Percentiles rank a stretch among this genome's conserved stretches.
Conservation (phyloP, 768 basidiomycete genomes). For the Tylopilus sp. region DNA sequence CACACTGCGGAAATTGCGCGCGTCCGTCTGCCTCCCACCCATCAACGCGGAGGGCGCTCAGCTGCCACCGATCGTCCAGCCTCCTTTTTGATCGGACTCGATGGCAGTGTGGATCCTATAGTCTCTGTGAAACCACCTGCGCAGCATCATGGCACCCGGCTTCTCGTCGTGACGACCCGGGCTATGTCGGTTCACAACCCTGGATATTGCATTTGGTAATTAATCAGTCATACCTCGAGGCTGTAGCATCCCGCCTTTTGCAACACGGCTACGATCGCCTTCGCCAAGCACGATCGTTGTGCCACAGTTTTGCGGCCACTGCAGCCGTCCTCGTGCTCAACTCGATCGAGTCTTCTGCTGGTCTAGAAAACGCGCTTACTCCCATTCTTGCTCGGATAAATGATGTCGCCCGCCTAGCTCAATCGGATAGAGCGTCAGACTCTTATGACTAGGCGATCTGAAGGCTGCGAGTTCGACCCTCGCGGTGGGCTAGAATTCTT, state of each 20-base stretch:
- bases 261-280: not conserved
- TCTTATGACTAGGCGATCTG: slow-evolving; percentile 52
- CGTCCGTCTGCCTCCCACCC: not conserved
- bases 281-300: not conserved
- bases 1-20: slow-evolving; percentile 19
- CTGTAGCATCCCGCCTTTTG: not conserved
- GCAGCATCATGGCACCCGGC: too few relatives aligned
- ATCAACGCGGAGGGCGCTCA: slow-evolving; percentile 16
- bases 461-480: slow-evolving; percentile 65
- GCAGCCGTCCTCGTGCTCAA: not conserved
- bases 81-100: slow-evolving; percentile 24
- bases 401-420: slow-evolving; percentile 53
- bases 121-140: not conserved
- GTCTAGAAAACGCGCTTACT: too few relatives aligned
- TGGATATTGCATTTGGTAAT: slow-evolving; percentile 17
- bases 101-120: slow-evolving; percentile 2
- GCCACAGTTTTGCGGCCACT: slow-evolving; percentile 27
- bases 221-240: too few relatives aligned
- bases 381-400: not conserved
- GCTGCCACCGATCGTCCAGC: slow-evolving; percentile 24
- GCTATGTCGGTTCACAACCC: slow-evolving; percentile 19
- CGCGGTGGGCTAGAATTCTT: slow-evolving; percentile 51
- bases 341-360: too few relatives aligned
- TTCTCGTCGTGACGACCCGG: too few relatives aligned
- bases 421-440: slow-evolving; percentile 69